phyloP scores from a whole-genome alignment of 2,329 filamentous ascomycete species.

The Thielaviopsis cerberus region DNA sequence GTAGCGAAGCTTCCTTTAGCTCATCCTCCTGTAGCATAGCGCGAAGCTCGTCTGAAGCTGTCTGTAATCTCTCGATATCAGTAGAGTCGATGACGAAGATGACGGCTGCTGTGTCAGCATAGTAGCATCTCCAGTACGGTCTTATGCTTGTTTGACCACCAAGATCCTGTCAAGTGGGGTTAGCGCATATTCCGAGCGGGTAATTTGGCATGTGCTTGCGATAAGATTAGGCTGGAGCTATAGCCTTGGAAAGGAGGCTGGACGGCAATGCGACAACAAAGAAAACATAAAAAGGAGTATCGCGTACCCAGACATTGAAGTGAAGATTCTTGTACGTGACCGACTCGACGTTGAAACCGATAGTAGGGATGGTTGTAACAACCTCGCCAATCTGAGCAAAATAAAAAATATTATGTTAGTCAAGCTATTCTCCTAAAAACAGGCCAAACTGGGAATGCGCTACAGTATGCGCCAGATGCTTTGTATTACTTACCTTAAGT shows the following conservation, averaged over 20 bases:
- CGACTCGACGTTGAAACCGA: conserved; percentile 97
- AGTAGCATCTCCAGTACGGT: conserved; percentile 98
- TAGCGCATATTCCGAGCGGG: too few relatives aligned
- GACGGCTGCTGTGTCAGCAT: conserved; percentile 92
- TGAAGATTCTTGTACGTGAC: conserved; percentile 97
- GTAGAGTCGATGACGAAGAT: conserved; percentile 98
- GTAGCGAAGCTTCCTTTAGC: conserved; percentile 71
- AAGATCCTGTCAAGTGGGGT: too few relatives aligned
- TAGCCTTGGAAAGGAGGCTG: too few relatives aligned
- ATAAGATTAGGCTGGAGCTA: too few relatives aligned
- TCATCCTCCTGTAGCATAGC: conserved; percentile 97
- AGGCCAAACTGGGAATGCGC: neutral
- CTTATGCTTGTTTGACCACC: conserved; percentile 97
- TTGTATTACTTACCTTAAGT: conserved; percentile 50
- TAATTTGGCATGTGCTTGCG: too few relatives aligned
- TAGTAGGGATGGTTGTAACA: conserved; percentile 95
- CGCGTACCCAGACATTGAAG: conserved; percentile 99
- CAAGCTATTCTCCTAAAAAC: neutral
- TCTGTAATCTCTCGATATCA: conserved; percentile 86
- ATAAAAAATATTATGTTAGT: conserved; percentile 4
- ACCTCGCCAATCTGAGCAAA: conserved; percentile 78
- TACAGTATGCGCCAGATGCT: neutral
- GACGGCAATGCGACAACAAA: too few relatives aligned
- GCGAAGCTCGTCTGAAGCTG: conserved; percentile 76
- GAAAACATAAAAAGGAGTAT: too few relatives aligned